Base-by-base conservation (phyloP, 2,329 filamentous ascomycete species). In the Coniella vitis region DNA sequence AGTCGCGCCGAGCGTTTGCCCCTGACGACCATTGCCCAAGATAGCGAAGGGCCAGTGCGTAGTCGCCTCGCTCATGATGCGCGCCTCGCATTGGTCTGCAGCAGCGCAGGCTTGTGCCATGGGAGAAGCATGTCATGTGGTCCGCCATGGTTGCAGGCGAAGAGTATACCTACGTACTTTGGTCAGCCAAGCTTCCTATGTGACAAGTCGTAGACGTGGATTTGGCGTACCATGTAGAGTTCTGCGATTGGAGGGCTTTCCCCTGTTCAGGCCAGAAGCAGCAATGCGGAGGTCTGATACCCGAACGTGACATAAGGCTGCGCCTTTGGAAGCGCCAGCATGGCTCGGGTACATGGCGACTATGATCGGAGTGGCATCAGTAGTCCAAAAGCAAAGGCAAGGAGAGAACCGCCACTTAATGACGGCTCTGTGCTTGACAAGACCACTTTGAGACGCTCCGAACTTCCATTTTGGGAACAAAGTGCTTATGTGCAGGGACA, bases 241-340 rank as follows among this genome's bases (percentile, higher is more conserved):
- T 29, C 12, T 47, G 13, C 38, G 21, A 50, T 47, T 50, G 43
- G 48, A 46, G 48, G 48, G 31, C 41, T 50, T 46, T 50, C n/a
- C 37, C n/a, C 5, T 19, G 10, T 29, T 13, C 3, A n/a, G 34
- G 35, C 43, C 43, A 42, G 43, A 42, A 46, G 42, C 19, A 41
- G 48, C 12, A 41, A 39, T 34, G 38, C 48, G 43, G 48, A 50
- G 22, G 43, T 32, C 21, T 42, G 34, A 7, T 38, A 46, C 22
- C 48, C 43, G 48, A 47, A 21, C 20, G 48, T 43, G 21, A 44
- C 43, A 20, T 25, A 25, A 36, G 10, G n/a, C 39, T 22, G 47
- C 22, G 31, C 19, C 25, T 25, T 21, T 16, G 32, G 25, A 46
- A 29, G 25, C 25, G 5, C 5, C 5, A 29, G 10, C 25, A 29